Base-by-base conservation (phyloP, 306 rosid genomes). In the Trichosanthes truncata region DNA sequence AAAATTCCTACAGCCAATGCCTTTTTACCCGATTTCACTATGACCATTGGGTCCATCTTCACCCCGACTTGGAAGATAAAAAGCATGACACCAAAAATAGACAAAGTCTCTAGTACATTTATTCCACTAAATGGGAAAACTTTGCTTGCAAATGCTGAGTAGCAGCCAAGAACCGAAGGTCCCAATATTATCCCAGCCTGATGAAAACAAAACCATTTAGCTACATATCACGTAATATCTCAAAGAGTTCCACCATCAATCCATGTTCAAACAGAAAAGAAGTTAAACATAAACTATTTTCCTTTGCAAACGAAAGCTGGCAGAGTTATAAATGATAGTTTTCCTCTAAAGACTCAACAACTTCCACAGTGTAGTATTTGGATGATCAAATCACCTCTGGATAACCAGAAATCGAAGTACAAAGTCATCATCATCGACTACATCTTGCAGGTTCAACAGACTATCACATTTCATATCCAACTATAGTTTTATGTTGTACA, bases 171-270 rank as follows among this genome's bases (percentile, higher is more conserved):
- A 74, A 93, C 15, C 29, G 92, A 89, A 38, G 97, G 93, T 41
- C 97, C 93, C 80, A 91, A 85, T 20, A 89, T 78, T 51, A 91
- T 66, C 59, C 94, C 96, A 71, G 89, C 90, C 93, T 89, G 83
- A n/a, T 38, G 29, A 36, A 67, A 38, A 67, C 13, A 41, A 67
- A 67, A 67, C 74, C 74, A 67, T 67, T 67, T 67, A 67, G 29
- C 51, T 67, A n/a, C 49, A 36, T 36, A 67, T 36, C 74, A 36
- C 26, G 11, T 66, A 66, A 20, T 66, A 66, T 66, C 45, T 66
- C 74, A 35, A 35, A 5, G 18, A 36, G 18, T 9, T 36, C 26
- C 45, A 20, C 25, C 45, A 33, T 17, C 46, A 65, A 33, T 18
- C 72, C 72, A 65, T 65, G 72, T 65, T 31, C 10, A 9, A 17